Conservation (phyloP, 768 basidiomycete species). For the Lactarius indigo region DNA sequence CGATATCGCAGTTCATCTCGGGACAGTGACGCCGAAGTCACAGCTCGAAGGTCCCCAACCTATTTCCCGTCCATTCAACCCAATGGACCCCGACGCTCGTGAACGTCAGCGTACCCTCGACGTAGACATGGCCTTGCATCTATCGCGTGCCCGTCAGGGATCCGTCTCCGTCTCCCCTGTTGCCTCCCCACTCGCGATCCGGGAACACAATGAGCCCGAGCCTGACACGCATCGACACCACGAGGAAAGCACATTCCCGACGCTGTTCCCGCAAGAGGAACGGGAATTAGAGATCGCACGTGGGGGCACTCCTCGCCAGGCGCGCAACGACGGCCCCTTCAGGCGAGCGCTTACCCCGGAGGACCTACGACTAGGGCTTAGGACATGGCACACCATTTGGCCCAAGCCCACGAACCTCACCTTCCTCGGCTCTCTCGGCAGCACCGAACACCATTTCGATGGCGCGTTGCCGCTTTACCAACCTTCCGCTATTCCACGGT, state of each 20-base stretch:
- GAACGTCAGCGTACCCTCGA: slow-evolving; percentile 94
- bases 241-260: slow-evolving; percentile 37
- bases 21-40: slow-evolving; percentile 37
- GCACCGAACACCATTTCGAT: slow-evolving; percentile 23
- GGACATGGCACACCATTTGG: slow-evolving; percentile 19
- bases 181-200: slow-evolving; percentile 34
- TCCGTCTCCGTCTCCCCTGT: slow-evolving; percentile 39
- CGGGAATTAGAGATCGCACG: slow-evolving; percentile 40
- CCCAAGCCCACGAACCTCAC: slow-evolving; percentile 42
- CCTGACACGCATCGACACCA: slow-evolving; percentile 29
- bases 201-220: slow-evolving; percentile 33
- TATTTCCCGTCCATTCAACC: slow-evolving; percentile 59
- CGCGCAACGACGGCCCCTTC: background rate
- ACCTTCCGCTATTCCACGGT: slow-evolving; percentile 38
- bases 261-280: slow-evolving; percentile 49
- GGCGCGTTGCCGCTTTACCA: slow-evolving; percentile 69
- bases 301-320: slow-evolving; percentile 30
- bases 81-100: slow-evolving; percentile 66
- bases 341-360: background rate
- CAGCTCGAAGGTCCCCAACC: slow-evolving; percentile 58
- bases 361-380: slow-evolving; percentile 3
- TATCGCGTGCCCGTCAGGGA: slow-evolving; percentile 66
- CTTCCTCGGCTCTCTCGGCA: slow-evolving; percentile 40
- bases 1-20: slow-evolving; percentile 13
- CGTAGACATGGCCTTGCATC: slow-evolving; percentile 85